phyloP scores from a whole-genome alignment of 805 yeast species.

The Ogataea glucozyma region DNA sequence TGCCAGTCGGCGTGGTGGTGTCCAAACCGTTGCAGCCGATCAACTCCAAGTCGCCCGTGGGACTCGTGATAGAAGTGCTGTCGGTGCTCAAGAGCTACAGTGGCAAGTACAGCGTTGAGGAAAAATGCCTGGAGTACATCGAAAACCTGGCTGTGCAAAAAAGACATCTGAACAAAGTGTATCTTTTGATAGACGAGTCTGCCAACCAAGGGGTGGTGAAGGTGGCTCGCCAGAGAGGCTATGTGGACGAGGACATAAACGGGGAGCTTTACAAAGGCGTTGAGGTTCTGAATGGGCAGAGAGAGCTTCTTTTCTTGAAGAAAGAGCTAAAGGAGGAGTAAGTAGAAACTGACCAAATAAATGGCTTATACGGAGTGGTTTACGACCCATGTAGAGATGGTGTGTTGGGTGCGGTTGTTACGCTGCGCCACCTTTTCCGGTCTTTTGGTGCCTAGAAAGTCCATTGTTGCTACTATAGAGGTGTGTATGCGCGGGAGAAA shows the following conservation, averaged over 20 bases:
- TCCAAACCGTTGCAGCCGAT: conserved; percentile 50
- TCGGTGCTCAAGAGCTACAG: conserved; percentile 59
- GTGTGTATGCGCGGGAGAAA: too few species aligned
- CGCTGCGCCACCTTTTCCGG: too few species aligned
- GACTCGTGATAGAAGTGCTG: conserved; percentile 26
- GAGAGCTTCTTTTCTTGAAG: conserved; percentile 5
- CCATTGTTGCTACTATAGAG: too few species aligned
- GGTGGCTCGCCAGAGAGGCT: conserved; percentile 21
- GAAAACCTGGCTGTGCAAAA: conserved; percentile 53
- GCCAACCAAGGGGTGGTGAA: conserved; percentile 13
- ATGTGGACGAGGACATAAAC: conserved; percentile 17
- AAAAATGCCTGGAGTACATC: conserved; percentile 54
- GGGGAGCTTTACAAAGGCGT: conserved; percentile 27
- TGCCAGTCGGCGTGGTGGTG: conserved; percentile 78
- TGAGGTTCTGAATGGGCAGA: conserved; percentile 10
- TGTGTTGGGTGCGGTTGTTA: too few species aligned
- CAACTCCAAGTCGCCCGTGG: conserved; percentile 38
- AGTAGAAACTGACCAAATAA: too few species aligned
- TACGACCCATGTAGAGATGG: too few species aligned
- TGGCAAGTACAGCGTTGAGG: conserved; percentile 61
- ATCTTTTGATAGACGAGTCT: conserved; percentile 14
- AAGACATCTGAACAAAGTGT: conserved; percentile 54
- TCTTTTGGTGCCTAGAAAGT: too few species aligned
- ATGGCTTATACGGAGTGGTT: too few species aligned
- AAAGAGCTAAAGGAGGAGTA: conserved; percentile 6